Evolutionary conservation across 371 early-diverging fungal species (phyloP).

Genomic region (Sporodiniella umbellata): DNA sequence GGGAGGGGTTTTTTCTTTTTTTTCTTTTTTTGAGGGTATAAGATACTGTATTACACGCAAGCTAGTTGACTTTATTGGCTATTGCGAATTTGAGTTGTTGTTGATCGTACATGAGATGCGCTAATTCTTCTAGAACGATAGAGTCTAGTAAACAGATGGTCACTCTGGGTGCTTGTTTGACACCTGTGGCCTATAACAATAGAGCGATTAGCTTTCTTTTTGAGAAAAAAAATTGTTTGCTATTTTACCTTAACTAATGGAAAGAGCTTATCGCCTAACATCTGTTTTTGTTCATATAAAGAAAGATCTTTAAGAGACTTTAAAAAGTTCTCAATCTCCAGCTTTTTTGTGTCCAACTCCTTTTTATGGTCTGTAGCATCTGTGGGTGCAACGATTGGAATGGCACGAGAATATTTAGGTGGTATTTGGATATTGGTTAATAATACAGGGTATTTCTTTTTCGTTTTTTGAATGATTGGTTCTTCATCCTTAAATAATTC

Average conservation of each 20-base stretch:
- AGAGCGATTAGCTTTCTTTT: not conserved
- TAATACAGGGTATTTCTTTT: too few species aligned
- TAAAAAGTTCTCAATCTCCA: conserved; percentile 25
- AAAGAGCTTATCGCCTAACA: conserved; percentile 38
- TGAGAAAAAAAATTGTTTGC: not conserved
- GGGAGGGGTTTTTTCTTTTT: too few species aligned
- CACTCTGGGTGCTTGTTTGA: conserved; percentile 43
- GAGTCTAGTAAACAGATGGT: conserved; percentile 50
- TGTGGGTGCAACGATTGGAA: conserved; percentile 23
- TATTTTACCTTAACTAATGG: conserved; percentile 36
- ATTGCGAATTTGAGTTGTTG: conserved; percentile 1
- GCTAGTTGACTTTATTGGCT: not conserved
- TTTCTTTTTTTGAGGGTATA: too few species aligned
- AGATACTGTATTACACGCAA: too few species aligned
- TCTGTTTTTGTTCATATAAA: conserved; percentile 34
- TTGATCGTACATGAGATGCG: conserved; percentile 43
- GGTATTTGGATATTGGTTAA: conserved; percentile 11
- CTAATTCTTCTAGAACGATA: conserved; percentile 41
- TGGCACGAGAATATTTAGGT: conserved; percentile 17
- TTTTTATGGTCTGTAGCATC: not conserved
- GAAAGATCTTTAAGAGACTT: conserved; percentile 21
- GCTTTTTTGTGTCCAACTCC: not conserved
- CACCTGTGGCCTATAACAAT: conserved; percentile 27
- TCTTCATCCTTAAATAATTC: conserved; percentile 34
- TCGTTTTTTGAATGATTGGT: not conserved